phyloP scores from a whole-genome alignment of 2,329 filamentous ascomycete species.

The Nigrospora sphaerica region DNA sequence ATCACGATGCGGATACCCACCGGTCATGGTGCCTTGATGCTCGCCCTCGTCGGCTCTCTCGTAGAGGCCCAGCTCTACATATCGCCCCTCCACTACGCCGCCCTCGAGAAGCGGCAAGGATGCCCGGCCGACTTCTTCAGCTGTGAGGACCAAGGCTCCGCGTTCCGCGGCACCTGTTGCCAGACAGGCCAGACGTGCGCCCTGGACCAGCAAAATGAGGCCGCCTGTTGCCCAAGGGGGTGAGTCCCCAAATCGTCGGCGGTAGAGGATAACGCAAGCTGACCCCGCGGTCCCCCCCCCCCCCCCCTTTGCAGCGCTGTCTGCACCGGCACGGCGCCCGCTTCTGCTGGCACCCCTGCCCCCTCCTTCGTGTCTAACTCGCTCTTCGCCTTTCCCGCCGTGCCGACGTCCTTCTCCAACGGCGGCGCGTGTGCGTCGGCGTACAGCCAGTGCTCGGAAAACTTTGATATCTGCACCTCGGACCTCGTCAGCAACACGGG shows the following conservation, averaged over 20 bases:
- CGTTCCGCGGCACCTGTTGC: slow-evolving; percentile 44
- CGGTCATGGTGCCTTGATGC: background rate
- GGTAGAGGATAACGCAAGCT: background rate
- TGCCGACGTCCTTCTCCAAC: slow-evolving; percentile 44
- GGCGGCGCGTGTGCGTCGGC: slow-evolving; percentile 44
- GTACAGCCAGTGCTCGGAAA: slow-evolving; percentile 41
- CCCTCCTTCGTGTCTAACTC: slow-evolving; percentile 48
- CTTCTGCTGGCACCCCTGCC: slow-evolving; percentile 26
- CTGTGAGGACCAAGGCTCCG: slow-evolving; percentile 38
- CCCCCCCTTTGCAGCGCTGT: slow-evolving; percentile 32
- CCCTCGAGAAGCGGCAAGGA: slow-evolving; percentile 18
- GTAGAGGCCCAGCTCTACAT: slow-evolving; percentile 2
- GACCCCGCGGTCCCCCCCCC: too few species aligned
- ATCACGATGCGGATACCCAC: too few species aligned
- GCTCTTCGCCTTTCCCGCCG: slow-evolving; percentile 55
- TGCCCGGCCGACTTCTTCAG: slow-evolving; percentile 44
- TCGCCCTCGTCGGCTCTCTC: background rate
- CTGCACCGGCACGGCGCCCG: slow-evolving; percentile 47
- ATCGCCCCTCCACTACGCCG: slow-evolving; percentile 13
- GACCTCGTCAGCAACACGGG: slow-evolving; percentile 34
- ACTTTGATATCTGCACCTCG: slow-evolving; percentile 46
- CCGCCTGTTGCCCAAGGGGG: slow-evolving; percentile 48
- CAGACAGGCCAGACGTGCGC: slow-evolving; percentile 41
- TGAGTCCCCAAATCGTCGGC: slow-evolving; percentile 21
- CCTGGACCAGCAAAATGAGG: slow-evolving; percentile 38